Conservation (phyloP, 2,329 filamentous ascomycete species). For the Diaporthe sp. region DNA sequence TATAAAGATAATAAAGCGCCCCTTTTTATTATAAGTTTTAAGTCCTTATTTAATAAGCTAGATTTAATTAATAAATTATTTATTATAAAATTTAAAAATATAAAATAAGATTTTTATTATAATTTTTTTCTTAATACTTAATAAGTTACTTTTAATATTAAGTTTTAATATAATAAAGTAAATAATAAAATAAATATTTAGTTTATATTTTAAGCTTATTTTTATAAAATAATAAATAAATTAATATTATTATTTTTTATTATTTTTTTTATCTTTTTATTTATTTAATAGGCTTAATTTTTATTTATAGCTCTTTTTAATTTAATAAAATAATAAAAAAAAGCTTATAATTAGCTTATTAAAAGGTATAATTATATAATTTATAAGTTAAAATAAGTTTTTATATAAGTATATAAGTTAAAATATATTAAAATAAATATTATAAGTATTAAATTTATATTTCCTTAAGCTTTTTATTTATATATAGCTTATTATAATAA, state of each 20-base stretch:
- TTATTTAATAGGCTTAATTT: not conserved
- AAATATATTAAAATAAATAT: not conserved
- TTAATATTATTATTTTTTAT: not conserved
- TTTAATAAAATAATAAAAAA: not conserved
- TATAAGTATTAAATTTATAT: not conserved
- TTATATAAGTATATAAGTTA: too few relatives aligned
- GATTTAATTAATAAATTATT: not conserved
- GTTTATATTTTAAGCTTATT: too few relatives aligned
- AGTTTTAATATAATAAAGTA: too few relatives aligned
- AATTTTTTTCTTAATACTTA: not conserved
- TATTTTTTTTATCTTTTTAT: too few relatives aligned
- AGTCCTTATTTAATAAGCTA: not conserved
- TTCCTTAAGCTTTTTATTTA: too few relatives aligned
- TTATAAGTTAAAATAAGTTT: not conserved
- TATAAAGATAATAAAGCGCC: not conserved
- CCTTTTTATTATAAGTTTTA: not conserved
- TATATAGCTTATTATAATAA: too few relatives aligned
- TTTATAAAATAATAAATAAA: not conserved
- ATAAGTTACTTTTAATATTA: not conserved
- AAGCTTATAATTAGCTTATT: not conserved
- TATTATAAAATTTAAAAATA: not conserved
- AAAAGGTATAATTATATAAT: not conserved
- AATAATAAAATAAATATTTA: too few relatives aligned
- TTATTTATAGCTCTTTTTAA: not conserved
- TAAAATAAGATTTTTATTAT: not conserved